These are phyloP conservation scores for Echinosophora koreensis DNA, from an alignment of 306 rosid genomes.

Conservation along the genomic window DNA sequence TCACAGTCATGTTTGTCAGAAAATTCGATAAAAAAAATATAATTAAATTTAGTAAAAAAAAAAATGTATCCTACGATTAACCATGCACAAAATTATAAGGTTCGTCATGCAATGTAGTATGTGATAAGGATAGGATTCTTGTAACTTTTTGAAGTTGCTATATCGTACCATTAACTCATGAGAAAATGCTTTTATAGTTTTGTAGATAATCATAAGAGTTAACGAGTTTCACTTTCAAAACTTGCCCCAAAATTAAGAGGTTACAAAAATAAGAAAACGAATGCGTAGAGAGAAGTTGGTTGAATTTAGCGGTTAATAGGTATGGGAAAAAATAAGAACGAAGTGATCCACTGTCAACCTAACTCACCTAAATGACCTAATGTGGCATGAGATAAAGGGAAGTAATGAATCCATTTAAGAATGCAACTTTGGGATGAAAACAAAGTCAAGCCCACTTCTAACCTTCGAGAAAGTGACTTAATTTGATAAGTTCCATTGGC, in stretches of 20 bases:
- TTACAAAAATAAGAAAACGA: background rate
- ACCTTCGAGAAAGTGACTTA: constrained; percentile 53
- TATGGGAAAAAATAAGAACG: constrained; percentile 47
- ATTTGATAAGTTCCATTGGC: background rate
- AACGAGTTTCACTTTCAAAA: background rate
- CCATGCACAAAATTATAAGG: background rate
- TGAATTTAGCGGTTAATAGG: constrained; percentile 52
- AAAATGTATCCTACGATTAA: too few relatives aligned
- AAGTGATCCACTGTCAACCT: constrained; percentile 61
- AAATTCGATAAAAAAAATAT: too few relatives aligned
- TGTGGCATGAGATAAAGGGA: constrained; percentile 44
- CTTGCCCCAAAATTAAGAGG: background rate
- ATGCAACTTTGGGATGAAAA: constrained; percentile 40
- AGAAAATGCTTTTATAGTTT: background rate
- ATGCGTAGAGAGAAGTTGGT: constrained; percentile 42
- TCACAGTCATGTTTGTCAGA: too few relatives aligned
- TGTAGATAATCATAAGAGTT: constrained; percentile 6
- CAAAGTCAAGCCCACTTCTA: constrained; percentile 52
- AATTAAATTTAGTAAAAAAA: too few relatives aligned
- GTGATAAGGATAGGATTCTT: background rate
- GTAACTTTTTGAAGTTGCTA: background rate
- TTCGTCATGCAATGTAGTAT: background rate
- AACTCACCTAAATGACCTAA: constrained; percentile 67
- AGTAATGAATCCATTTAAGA: constrained; percentile 32
- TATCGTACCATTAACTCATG: background rate